Conservation (phyloP, 2,329 filamentous ascomycete species). For the Trichoderma polysporum region DNA sequence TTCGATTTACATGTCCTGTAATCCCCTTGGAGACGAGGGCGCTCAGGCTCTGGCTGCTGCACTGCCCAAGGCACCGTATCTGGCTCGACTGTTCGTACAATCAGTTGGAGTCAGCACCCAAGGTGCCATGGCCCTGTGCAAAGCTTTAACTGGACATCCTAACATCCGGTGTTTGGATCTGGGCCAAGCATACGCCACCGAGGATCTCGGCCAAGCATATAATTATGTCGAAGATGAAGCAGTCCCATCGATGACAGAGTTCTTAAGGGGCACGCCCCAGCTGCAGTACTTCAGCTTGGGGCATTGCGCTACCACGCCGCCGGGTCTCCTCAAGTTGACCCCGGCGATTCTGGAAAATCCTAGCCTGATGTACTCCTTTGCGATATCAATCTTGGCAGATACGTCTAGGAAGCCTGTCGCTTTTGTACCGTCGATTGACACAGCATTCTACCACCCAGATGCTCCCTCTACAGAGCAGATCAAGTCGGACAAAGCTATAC, state of each 20-base stretch:
- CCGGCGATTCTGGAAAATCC: conserved; percentile 32
- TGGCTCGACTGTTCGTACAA: conserved; percentile 41
- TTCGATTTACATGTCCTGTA: conserved; percentile 40
- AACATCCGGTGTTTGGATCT: conserved; percentile 42
- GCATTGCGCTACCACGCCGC: conserved; percentile 36
- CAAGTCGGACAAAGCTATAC: conserved; percentile 31
- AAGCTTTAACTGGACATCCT: conserved; percentile 37
- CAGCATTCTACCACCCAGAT: conserved; percentile 27
- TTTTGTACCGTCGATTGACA: conserved; percentile 34
- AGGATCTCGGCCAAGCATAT: conserved; percentile 46
- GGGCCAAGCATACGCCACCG: conserved; percentile 47
- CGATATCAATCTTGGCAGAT: conserved; percentile 38
- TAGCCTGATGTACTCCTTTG: conserved; percentile 40
- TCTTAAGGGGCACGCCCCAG: conserved; percentile 34
- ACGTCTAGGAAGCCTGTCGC: conserved; percentile 24
- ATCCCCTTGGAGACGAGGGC: conserved; percentile 39
- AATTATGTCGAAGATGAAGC: conserved; percentile 46
- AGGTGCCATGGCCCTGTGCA: conserved; percentile 40
- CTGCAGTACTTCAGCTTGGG: conserved; percentile 46
- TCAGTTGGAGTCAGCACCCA: conserved; percentile 45
- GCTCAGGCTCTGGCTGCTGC: conserved; percentile 32
- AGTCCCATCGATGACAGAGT: conserved; percentile 33
- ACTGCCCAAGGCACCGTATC: conserved; percentile 34
- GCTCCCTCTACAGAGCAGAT: conserved; percentile 29
- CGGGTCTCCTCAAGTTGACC: conserved; percentile 31